These are phyloP conservation scores for Daldinia concentrica DNA, from an alignment of 495 filamentous ascomycete species.

Conservation along the genomic window DNA sequence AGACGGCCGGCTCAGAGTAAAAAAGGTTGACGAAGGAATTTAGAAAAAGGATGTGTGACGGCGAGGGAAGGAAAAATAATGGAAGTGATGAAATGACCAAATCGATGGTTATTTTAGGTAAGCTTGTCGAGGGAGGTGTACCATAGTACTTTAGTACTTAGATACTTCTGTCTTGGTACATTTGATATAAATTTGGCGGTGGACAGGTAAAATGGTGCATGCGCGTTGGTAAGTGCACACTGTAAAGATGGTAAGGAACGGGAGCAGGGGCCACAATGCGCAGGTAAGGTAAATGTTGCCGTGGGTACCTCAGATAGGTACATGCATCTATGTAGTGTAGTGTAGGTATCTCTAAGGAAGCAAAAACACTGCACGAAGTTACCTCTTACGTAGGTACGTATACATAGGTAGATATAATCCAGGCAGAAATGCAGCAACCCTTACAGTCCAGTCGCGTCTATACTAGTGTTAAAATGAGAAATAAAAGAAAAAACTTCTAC, in stretches of 20 bases:
- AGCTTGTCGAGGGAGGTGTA: constrained; percentile 30
- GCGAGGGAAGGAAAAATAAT: constrained; percentile 37
- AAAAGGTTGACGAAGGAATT: constrained; percentile 21
- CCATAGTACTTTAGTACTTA: constrained; percentile 16
- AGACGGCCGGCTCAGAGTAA: background rate
- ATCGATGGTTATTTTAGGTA: constrained; percentile 40
- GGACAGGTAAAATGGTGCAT: constrained; percentile 17
- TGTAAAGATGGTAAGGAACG: constrained; percentile 10
- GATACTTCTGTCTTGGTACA: background rate
- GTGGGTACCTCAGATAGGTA: constrained; percentile 4
- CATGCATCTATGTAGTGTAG: too few species aligned
- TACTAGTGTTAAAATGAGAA: background rate
- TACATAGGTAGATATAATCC: background rate
- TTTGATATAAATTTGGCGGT: constrained; percentile 30
- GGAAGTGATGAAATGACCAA: constrained; percentile 43
- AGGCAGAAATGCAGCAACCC: background rate
- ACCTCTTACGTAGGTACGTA: background rate
- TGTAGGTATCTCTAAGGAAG: background rate
- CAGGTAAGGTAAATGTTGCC: background rate
- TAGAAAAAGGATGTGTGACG: constrained; percentile 26
- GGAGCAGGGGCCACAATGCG: constrained; percentile 23
- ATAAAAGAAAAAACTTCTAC: background rate
- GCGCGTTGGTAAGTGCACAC: constrained; percentile 9
- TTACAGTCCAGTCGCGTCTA: background rate
- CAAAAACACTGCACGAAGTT: background rate